Evolutionary conservation across 2,329 filamentous ascomycete species (phyloP).

Genomic region (Ophiostoma himal-ulmi): DNA sequence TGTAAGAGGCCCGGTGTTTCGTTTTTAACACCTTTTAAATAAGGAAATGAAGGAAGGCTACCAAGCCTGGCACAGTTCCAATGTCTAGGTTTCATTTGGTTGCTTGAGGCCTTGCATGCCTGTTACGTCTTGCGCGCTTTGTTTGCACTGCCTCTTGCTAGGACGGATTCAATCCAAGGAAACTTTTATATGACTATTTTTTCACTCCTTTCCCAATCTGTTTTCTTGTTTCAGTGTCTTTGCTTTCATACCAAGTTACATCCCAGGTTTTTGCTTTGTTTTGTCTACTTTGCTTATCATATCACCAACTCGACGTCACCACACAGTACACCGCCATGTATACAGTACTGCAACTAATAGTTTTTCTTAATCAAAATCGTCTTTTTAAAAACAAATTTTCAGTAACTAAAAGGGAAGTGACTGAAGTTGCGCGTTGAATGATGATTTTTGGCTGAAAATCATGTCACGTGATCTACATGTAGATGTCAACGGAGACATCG

Average conservation of each 20-base stretch:
- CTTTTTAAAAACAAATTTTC: not conserved
- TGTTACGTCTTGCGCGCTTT: conserved; percentile 13
- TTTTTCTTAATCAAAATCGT: not conserved
- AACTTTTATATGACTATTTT: conserved; percentile 15
- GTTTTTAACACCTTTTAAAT: conserved; percentile 22
- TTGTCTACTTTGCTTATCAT: conserved; percentile 15
- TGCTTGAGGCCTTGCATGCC: conserved; percentile 3
- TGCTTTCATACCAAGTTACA: conserved; percentile 15
- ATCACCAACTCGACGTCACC: conserved; percentile 16
- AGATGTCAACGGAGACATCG: too few relatives aligned
- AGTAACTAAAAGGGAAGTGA: not conserved
- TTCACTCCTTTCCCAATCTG: conserved; percentile 3
- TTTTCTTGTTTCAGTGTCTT: conserved; percentile 13
- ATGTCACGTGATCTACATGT: too few relatives aligned
- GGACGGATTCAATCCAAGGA: conserved; percentile 15
- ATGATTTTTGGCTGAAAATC: too few relatives aligned
- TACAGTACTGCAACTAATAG: conserved; percentile 26
- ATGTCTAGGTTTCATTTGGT: conserved; percentile 8
- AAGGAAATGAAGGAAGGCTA: not conserved
- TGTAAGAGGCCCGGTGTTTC: conserved; percentile 38
- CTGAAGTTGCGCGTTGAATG: too few relatives aligned
- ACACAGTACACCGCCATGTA: conserved; percentile 22
- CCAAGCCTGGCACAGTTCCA: conserved; percentile 10
- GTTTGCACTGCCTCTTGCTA: conserved; percentile 10
- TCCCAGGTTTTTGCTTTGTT: conserved; percentile 15